Evolutionary conservation across 2,329 filamentous ascomycete species (phyloP), one percentile per base, ranked within the genome.

Genomic region (Macrophomina tecta): DNA sequence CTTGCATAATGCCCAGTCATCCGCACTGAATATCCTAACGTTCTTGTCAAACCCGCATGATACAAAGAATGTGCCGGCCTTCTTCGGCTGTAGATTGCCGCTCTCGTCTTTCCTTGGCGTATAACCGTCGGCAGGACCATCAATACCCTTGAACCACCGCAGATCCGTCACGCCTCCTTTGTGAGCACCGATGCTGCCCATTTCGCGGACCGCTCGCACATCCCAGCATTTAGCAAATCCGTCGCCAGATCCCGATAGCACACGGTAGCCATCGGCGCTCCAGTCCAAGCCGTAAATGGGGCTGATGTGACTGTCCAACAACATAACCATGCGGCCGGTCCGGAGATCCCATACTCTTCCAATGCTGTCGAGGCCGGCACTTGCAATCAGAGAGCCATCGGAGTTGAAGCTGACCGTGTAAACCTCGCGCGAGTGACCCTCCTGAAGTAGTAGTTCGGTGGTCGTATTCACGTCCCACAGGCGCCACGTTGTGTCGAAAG

Each of bases 181-280:
- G 78, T 99, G 95, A 6, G 95, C 94, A 58, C 94, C 95, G 55
- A 99, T 91, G 18, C 91, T 92, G 12, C 92, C 94, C 0, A 88
- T 90, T 69, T 90, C 89, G 72, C 91, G 87, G 58, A 98, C 94
- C 73, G 95, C 94, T 53, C 95, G 89, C 63, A 99, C 85, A 76
- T 99, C 95, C 95, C 95, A 99, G 80, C 94, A 97, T 79, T 97
- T 98, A 74, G 97, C 89, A 87, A 95, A 98, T 18, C 94, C 94
- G 75, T 99, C 95, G 2, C 90, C 93, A 14, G 93, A 96, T 1
- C 93, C 94, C 0, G 93, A 93, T n/a, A 98, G 83, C 8, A 98
- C 88, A n/a, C 95, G 89, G 77, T 97, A 90, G 5, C 94, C 93
- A 75, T 99, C 95, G 0, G 90, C 86, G 67, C 91, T 89, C 95